Percentiles rank a stretch among this genome's conserved stretches.
These are phyloP conservation scores for Symbiotaphrina buchneri DNA, from an alignment of 495 filamentous ascomycete species.

Conservation along the genomic window DNA sequence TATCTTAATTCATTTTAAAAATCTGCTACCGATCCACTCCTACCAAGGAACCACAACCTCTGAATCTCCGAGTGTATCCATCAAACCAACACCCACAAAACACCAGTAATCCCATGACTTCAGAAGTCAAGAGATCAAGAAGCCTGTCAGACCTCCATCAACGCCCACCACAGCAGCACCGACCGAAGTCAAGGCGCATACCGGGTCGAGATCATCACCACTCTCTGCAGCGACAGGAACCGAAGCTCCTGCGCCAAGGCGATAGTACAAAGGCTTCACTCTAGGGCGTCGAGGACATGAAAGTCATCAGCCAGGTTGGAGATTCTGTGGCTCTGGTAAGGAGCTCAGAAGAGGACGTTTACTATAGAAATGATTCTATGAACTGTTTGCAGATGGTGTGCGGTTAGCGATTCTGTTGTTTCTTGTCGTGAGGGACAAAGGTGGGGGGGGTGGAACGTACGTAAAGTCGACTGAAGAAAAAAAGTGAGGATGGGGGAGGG, in stretches of 20 bases:
- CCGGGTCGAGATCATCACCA: slow-evolving; percentile 41
- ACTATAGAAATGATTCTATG: slow-evolving; percentile 31
- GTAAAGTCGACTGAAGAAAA: too few relatives aligned
- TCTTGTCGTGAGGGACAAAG: too few relatives aligned
- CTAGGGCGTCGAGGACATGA: slow-evolving; percentile 34
- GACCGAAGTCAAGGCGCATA: slow-evolving; percentile 25
- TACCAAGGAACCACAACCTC: too few relatives aligned
- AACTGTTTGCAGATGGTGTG: too few relatives aligned
- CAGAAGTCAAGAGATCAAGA: slow-evolving; percentile 7
- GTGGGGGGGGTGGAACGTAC: too few relatives aligned
- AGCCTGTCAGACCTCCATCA: slow-evolving; percentile 42
- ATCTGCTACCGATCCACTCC: too few relatives aligned
- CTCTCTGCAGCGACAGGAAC: slow-evolving; percentile 32
- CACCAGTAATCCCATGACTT: too few relatives aligned
- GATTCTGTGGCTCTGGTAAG: slow-evolving; percentile 43
- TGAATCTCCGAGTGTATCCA: too few relatives aligned
- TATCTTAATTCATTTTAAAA: too few relatives aligned
- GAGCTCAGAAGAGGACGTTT: slow-evolving; percentile 24
- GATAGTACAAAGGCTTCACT: slow-evolving; percentile 23
- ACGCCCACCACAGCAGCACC: slow-evolving; percentile 30
- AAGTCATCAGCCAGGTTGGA: slow-evolving; percentile 49
- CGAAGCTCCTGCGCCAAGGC: slow-evolving; percentile 17
- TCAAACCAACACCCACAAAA: too few relatives aligned
- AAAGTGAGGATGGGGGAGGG: too few relatives aligned
- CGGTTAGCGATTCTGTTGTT: too few relatives aligned